Evolutionary conservation across 2,329 filamentous ascomycete genomes (phyloP).

Genomic region (Neofusicoccum cordaticola): DNA sequence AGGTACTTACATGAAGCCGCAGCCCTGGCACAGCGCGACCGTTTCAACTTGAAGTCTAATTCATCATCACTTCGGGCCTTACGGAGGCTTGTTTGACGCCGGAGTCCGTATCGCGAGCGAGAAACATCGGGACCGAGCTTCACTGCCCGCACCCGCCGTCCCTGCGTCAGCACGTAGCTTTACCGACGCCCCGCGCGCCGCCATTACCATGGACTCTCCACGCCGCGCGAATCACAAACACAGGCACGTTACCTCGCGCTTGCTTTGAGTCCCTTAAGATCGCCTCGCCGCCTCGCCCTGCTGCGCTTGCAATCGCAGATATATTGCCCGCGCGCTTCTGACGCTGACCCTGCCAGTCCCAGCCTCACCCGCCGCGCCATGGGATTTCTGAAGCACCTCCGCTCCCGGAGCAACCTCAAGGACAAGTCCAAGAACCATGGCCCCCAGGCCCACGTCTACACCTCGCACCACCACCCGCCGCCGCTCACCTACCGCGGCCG

Average conservation of each 20-base stretch:
- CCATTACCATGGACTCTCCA: slow-evolving; percentile 12
- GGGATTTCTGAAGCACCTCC: slow-evolving; percentile 51
- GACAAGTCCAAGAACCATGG: slow-evolving; percentile 23
- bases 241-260: not conserved
- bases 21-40: slow-evolving; percentile 2
- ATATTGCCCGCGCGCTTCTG: slow-evolving; percentile 12
- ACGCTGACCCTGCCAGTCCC: slow-evolving; percentile 6
- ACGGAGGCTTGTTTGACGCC: not conserved
- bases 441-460: slow-evolving; percentile 22
- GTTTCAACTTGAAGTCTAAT: slow-evolving; percentile 11
- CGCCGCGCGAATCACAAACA: slow-evolving; percentile 5
- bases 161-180: slow-evolving; percentile 17
- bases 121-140: not conserved
- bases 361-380: slow-evolving; percentile 35
- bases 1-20: slow-evolving; percentile 5
- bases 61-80: not conserved
- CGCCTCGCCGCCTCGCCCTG: not conserved
- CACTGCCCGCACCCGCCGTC: not conserved
- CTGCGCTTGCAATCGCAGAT: slow-evolving; percentile 17
- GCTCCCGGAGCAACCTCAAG: slow-evolving; percentile 39
- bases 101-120: not conserved
- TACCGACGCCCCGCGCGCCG: slow-evolving; percentile 18
- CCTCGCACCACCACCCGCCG: slow-evolving; percentile 27
- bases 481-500: slow-evolving; percentile 28
- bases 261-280: not conserved